Percentiles rank a stretch among this genome's conserved stretches.
Evolutionary conservation across 345 rosid genomes (phyloP).

Genomic region (Anacardium occidentale): DNA sequence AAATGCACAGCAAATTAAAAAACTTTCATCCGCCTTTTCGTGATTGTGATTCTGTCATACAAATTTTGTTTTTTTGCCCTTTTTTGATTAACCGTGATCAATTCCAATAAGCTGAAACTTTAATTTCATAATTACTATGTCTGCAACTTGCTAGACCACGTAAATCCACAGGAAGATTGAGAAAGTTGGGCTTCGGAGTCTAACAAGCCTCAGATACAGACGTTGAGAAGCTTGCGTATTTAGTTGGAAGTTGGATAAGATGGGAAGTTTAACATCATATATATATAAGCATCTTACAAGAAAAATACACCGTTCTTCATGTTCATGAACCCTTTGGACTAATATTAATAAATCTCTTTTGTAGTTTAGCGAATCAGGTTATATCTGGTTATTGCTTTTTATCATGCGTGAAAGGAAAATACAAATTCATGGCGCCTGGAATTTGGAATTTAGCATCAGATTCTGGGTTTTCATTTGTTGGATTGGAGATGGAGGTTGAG

Average conservation of each 20-base stretch:
- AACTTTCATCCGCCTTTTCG: not conserved
- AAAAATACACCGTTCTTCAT: not conserved
- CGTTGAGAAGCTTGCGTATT: no score
- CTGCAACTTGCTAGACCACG: not conserved
- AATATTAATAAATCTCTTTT: not conserved
- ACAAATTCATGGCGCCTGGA: not conserved
- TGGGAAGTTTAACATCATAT: not conserved
- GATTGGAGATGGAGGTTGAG: not conserved
- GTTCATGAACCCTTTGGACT: not conserved
- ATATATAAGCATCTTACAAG: not conserved
- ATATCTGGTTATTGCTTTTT: not conserved
- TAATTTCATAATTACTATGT: not conserved
- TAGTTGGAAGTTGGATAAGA: no score
- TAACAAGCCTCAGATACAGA: no score
- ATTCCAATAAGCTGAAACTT: not conserved
- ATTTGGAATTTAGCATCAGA: conserved; percentile 6
- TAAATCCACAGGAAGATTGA: not conserved
- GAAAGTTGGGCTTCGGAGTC: not conserved
- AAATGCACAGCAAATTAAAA: not conserved
- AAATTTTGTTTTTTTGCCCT: no score
- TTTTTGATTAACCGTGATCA: not conserved
- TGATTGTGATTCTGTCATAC: not conserved
- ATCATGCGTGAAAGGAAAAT: not conserved
- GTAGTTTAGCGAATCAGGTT: not conserved
- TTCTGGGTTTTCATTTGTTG: not conserved